Evolutionary conservation across 2,329 filamentous ascomycete genomes (phyloP), one percentile per base, ranked within the genome.

Genomic region (Alternaria gansuensis): DNA sequence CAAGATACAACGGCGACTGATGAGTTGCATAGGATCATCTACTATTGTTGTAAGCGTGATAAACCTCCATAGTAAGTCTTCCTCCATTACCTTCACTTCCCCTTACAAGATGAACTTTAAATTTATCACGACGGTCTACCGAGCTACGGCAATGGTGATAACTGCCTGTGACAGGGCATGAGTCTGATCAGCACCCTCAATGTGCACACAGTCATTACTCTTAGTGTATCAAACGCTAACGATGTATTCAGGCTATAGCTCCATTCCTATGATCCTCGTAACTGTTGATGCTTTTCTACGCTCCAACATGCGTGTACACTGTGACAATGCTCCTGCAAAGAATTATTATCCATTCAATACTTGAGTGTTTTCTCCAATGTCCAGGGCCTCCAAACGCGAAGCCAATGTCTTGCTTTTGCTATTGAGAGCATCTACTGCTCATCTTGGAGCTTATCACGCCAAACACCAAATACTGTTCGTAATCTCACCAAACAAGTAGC

Each of bases 101-200:
- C 54, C 55, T 75, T 46, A 65, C 40, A 73, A 72, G 75, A 77
- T 77, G 75, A 77, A 75, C 85, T 72, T 68, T 73, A 65, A 71
- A 67, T 69, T 76, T 88, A 77, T 91, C 90, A 92, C 90, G 90
- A 92, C 90, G 90, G 90, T 92, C 90, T 90, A 89, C 90, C 89
- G 91, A 92, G 87, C 85, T 82, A 85, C 82, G 81, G 86, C 84
- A 81, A 90, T 92, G 90, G 91, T 91, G 90, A 92, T 82, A 88
- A 82, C 80, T 71, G 88, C 88, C 88, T 87, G 82, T 91, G 89
- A 91, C 89, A 88, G 82, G 88, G 89, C 88, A 73, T 75, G 73
- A 71, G 64, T 75, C 75, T 77, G 75, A 68, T 65, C 54, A 64
- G 51, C 48, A 43, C 49, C 11, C n/a, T 50, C 33, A 31, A 51